Base-by-base conservation (phyloP, 495 filamentous ascomycete genomes). In the Penicillium macrosclerotiorum region DNA sequence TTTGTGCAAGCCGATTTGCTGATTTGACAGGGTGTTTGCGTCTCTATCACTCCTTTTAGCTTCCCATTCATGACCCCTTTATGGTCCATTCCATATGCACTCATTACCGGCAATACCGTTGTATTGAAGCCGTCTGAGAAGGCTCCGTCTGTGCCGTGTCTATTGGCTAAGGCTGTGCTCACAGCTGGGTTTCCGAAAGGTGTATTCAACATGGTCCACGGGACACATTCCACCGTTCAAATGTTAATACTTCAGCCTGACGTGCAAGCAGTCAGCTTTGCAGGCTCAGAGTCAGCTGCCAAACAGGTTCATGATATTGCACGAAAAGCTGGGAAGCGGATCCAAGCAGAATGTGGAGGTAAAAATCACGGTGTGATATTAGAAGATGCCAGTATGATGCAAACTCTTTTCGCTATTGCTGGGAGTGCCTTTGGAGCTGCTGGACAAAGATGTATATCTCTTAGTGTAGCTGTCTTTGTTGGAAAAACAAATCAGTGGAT, bases 121-220 rank as follows among this genome's bases (percentile, higher is more conserved):
- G 82, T 95, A 54, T 64, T 95, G 27, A 95, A 95, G 72, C 91
- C 91, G 4, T 94, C 90, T 0, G 91, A 95, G 68, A 83, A 90
- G 46, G 91, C 93, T 46, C 90, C 90, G 20, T 45, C 55, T 1
- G 47, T 47, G 0, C 47, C 60, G 16, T 29, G 23, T 4, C 23
- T 63, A 1, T 30, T 67, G 7, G 52, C 55, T 5, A 61, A 60
- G 9, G 53, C 59, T 1, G 51, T 60, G 8, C 17, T 44, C 31
- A 36, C 50, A 26, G 45, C 60, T 1, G 55, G 48, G 2, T 58
- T 67, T 20, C 63, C 60, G 1, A 47, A 47, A 1, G 63, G 63
- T 1, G 55, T 62, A 5, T 57, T 64, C 42, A 67, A 67, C 27
- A 50, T 67, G 8, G 31, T 66, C 13, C 59, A 63, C 19, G 62